Evolutionary conservation across 148 eudicot genomes (phyloP).

Genomic region (Cornus kousa): DNA sequence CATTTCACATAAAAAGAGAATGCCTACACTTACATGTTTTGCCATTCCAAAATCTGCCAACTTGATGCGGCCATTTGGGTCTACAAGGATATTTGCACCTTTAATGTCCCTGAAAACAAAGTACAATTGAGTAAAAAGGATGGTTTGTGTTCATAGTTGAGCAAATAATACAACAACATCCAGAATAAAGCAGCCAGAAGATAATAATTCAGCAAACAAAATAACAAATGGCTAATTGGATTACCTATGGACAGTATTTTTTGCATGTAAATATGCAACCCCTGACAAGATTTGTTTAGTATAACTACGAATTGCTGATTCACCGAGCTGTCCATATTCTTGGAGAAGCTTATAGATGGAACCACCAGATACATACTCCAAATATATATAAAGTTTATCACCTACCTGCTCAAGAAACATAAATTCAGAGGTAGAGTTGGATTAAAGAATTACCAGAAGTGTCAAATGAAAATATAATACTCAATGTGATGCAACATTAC

Average conservation of each 20-base stretch:
- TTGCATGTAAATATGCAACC: slow-evolving; percentile 85
- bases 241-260: slow-evolving; percentile 89
- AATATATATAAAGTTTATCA: slow-evolving; percentile 84
- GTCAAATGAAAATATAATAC: background rate
- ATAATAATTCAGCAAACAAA: slow-evolving; percentile 1
- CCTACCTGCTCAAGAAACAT: slow-evolving; percentile 55
- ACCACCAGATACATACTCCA: slow-evolving; percentile 98
- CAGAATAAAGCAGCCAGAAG: background rate
- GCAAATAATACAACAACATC: slow-evolving; percentile 5
- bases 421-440: slow-evolving; percentile 3
- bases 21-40: slow-evolving; percentile 76
- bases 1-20: background rate
- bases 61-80: slow-evolving; percentile 90
- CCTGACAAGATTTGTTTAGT: slow-evolving; percentile 92
- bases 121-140: slow-evolving; percentile 6
- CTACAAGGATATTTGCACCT: slow-evolving; percentile 98
- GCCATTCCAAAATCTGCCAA: slow-evolving; percentile 99
- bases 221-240: background rate
- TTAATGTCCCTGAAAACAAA: slow-evolving; percentile 74
- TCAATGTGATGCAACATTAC: background rate
- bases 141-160: background rate
- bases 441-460: background rate
- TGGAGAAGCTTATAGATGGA: slow-evolving; percentile 95
- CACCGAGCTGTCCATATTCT: slow-evolving; percentile 91
- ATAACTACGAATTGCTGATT: slow-evolving; percentile 84